Base-by-base conservation (phyloP, 1,284 basidiomycete genomes). In the Ustilago hordei region DNA sequence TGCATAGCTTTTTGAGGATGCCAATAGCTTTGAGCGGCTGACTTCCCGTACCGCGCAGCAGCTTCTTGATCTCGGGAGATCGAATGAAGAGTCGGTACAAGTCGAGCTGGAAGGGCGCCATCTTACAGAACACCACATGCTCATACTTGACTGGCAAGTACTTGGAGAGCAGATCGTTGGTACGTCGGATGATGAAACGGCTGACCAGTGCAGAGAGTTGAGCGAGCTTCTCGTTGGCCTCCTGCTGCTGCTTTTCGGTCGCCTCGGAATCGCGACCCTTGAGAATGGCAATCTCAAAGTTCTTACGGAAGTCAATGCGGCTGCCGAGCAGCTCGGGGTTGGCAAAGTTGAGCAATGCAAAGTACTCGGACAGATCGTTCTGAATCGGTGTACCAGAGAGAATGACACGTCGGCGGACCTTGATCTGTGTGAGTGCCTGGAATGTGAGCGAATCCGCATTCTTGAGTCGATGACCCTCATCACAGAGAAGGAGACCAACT, bases 61-160 rank as follows among this genome's bases (percentile, higher is more conserved):
- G 88, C 15, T 93, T 93, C 85, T 95, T 94, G 81, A 98, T 97
- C 82, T 95, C 94, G 11, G 95, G 95, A 8, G 95, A 97, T 4
- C 92, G 92, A 77, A 98, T 96, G 85, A 99, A 99, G 53, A 94
- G 89, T 45, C 92, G 91, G 87, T 99, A 99, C 4, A 99, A 89
- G 1, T 92, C 89, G 6, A 95, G 88, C 84, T 99, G 96, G 82
- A 99, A 92, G 3, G 92, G 89, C 1, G 95, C 95, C 15, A 95
- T 90, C 55, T 91, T 90, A 87, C 96, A 98, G 87, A 99, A 99
- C 1, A 99, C 97, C 77, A 99, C 97, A 75, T 98, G 95, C 87
- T 99, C 96, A 88, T 99, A 98, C 86, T 99, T 99, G 88, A 99
- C 94, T 4, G 96, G 96, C 50, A 99, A 87, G 84, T 99, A 99